These are phyloP conservation scores for Tylopilus felleus DNA, from an alignment of 768 basidiomycete genomes.

Conservation along the genomic window DNA sequence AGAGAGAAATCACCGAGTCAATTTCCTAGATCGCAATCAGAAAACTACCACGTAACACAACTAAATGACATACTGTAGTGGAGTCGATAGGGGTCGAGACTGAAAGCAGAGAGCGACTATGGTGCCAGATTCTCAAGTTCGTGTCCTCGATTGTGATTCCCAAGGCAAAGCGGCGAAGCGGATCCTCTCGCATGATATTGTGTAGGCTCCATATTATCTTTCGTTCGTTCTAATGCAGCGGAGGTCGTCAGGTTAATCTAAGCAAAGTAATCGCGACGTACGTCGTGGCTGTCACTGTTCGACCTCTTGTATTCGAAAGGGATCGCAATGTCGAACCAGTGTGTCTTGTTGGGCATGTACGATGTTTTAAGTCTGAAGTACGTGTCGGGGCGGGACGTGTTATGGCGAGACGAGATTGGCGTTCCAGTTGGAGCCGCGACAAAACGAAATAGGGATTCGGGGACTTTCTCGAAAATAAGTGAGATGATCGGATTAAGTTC, in stretches of 20 bases:
- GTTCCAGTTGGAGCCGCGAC: not conserved
- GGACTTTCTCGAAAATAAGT: not conserved
- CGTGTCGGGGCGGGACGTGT: constrained; percentile 7
- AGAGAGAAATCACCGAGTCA: constrained; percentile 3
- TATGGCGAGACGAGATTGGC: not conserved
- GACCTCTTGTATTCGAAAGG: constrained; percentile 10
- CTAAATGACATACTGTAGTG: not conserved
- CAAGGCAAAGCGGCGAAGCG: constrained; percentile 21
- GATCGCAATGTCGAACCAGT: constrained; percentile 11
- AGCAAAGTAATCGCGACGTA: not conserved
- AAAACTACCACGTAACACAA: not conserved
- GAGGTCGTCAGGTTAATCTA: not conserved
- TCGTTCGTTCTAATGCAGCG: constrained; percentile 5
- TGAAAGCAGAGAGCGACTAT: not conserved
- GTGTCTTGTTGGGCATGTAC: not conserved
- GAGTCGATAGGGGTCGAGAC: not conserved
- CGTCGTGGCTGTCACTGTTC: not conserved
- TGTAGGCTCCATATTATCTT: constrained; percentile 29
- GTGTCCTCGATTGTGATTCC: constrained; percentile 30
- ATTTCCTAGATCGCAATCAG: constrained; percentile 2
- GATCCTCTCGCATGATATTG: constrained; percentile 29
- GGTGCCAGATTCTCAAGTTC: constrained; percentile 27
- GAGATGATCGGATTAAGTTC: not conserved
- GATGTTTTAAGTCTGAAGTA: not conserved
- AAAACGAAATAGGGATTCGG: not conserved